A percentile compares a stretch with the other conserved stretches of the same genome.
These are phyloP conservation scores for Mikania micrantha DNA, from an alignment of 129 eudicot genomes.

Conservation along the genomic window DNA sequence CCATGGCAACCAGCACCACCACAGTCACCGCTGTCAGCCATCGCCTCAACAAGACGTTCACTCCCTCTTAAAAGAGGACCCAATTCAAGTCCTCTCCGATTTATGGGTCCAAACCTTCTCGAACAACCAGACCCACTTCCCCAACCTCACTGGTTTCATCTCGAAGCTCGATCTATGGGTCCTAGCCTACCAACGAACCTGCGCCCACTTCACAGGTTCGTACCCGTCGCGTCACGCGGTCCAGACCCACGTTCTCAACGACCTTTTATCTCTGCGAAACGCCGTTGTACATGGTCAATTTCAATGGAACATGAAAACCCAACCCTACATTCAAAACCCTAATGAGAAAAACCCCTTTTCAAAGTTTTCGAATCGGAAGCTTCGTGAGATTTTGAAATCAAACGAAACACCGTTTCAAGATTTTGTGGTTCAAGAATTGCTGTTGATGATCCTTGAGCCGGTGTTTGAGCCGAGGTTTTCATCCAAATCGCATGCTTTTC, in stretches of 20 bases:
- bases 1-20: constrained; percentile 26
- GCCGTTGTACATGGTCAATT: constrained; percentile 62
- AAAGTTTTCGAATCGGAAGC: constrained; percentile 44
- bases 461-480: constrained; percentile 78
- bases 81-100: constrained; percentile 60
- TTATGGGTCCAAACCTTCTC: constrained; percentile 78
- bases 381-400: constrained; percentile 27
- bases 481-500: constrained; percentile 64
- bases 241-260: constrained; percentile 37
- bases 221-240: constrained; percentile 63
- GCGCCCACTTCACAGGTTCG: constrained; percentile 81
- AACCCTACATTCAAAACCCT: constrained; percentile 53
- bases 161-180: constrained; percentile 89
- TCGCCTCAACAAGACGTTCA: constrained; percentile 49
- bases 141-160: constrained; percentile 68
- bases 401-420: constrained; percentile 67
- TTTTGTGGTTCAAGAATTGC: constrained; percentile 72
- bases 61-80: constrained; percentile 69
- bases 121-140: constrained; percentile 34
- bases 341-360: constrained; percentile 43
- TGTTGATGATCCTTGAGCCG: constrained; percentile 80
- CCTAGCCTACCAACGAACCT: constrained; percentile 87
- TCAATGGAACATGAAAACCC: constrained; percentile 50
- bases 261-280: constrained; percentile 55
- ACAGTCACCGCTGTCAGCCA: neutral